A percentile compares a stretch with the other conserved stretches of the same genome.
Conservation (phyloP, 441 rosid species). For the Pelargonium australe region DNA sequence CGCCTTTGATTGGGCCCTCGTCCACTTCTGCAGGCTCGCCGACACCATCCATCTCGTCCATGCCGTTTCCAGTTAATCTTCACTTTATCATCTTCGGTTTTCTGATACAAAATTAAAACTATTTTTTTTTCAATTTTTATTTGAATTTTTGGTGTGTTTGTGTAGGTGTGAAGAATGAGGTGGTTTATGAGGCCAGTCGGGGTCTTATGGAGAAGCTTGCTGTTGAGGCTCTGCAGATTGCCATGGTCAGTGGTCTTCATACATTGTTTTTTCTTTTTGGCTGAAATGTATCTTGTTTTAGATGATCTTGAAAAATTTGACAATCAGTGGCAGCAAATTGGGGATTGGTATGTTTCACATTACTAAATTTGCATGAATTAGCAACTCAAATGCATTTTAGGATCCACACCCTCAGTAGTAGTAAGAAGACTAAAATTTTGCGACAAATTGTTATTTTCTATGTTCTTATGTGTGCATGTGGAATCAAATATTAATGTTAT, state of each 20-base stretch:
- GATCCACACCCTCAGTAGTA: background rate
- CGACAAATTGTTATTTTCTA: background rate
- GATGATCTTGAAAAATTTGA: too few species aligned
- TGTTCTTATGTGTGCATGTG: background rate
- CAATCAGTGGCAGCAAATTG: background rate
- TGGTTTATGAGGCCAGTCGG: slow-evolving; percentile 56
- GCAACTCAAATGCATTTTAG: background rate
- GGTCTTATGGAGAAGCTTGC: slow-evolving; percentile 71
- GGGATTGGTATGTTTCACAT: background rate
- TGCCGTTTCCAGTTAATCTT: slow-evolving; percentile 59
- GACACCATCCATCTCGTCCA: slow-evolving; percentile 80
- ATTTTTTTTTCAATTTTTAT: background rate
- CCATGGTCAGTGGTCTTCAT: slow-evolving; percentile 45
- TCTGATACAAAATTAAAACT: background rate
- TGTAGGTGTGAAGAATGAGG: slow-evolving; percentile 52
- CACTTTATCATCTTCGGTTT: background rate
- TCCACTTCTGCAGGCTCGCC: slow-evolving; percentile 61
- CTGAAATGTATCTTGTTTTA: background rate
- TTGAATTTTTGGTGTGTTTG: background rate
- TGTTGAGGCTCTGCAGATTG: slow-evolving; percentile 64
- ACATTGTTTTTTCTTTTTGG: background rate
- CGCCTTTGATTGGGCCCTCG: slow-evolving; percentile 65
- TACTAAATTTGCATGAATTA: too few species aligned
- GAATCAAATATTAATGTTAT: background rate
- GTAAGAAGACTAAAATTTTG: background rate